These are phyloP conservation scores for Aureococcus anophagefferens DNA, from an alignment of 108 stramenopile species.

Conservation along the genomic window DNA sequence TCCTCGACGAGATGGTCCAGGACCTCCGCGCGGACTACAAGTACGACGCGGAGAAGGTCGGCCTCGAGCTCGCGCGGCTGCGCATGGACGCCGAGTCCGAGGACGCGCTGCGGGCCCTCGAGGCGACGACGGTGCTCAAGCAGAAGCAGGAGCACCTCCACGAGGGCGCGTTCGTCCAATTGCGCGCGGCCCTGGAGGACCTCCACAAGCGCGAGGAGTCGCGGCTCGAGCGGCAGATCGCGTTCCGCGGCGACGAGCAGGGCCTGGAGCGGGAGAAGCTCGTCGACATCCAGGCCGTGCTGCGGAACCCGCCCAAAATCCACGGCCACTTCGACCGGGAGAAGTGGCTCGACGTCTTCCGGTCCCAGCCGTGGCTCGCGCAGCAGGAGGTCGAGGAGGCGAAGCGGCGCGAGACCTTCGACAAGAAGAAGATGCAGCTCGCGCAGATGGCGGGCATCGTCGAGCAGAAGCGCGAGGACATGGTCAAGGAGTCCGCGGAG, in stretches of 20 bases:
- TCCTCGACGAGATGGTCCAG: background rate
- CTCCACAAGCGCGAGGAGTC: background rate
- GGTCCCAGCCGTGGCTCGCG: slow-evolving; percentile 13
- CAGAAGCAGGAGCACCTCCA: background rate
- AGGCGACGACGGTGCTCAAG: background rate
- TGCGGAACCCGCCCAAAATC: slow-evolving; percentile 5
- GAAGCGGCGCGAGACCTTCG: background rate
- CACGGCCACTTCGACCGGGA: background rate
- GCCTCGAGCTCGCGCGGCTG: background rate
- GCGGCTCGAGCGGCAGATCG: background rate
- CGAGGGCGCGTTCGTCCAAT: background rate
- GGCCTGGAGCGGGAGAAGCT: background rate
- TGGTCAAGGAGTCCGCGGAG: background rate
- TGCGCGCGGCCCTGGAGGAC: background rate
- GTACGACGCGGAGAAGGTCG: slow-evolving; percentile 12
- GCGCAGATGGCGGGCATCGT: slow-evolving; percentile 1
- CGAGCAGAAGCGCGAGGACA: slow-evolving; percentile 8
- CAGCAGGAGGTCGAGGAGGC: slow-evolving; percentile 10
- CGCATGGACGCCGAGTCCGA: background rate
- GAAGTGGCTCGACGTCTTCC: slow-evolving; percentile 14
- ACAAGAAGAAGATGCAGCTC: background rate
- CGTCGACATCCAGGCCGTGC: background rate
- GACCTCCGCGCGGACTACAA: background rate
- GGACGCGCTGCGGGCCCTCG: background rate
- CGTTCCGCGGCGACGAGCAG: slow-evolving; percentile 6